phyloP scores from a whole-genome alignment of 129 eudicot species.

The Sambucus nigra region DNA sequence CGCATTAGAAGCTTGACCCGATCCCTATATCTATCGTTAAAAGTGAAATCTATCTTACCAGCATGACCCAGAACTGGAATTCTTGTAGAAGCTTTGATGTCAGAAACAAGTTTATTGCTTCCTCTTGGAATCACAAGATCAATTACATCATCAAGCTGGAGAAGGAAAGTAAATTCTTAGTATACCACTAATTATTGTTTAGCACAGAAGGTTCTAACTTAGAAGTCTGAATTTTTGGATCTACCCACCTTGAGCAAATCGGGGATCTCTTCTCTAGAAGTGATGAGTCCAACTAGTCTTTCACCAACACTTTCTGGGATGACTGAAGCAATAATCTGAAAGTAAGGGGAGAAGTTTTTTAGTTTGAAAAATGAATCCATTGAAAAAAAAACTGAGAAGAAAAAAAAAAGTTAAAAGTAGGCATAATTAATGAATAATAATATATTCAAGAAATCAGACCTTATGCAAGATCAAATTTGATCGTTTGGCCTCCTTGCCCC shows the following conservation, averaged over 20 bases:
- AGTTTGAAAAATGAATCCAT: neutral
- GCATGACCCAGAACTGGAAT: conserved; percentile 96
- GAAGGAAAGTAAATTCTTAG: conserved; percentile 1
- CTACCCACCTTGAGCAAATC: conserved; percentile 66
- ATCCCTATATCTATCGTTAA: conserved; percentile 1
- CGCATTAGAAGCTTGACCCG: neutral
- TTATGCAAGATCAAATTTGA: conserved; percentile 84
- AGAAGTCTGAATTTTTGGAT: neutral
- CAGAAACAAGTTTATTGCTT: conserved; percentile 86
- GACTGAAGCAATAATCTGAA: conserved; percentile 63
- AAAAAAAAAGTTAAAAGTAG: neutral
- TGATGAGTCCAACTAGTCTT: conserved; percentile 65
- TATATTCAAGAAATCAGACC: conserved; percentile 25
- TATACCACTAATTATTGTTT: neutral
- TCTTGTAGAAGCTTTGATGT: conserved; percentile 73
- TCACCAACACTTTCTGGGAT: conserved; percentile 72
- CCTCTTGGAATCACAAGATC: conserved; percentile 99
- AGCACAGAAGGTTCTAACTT: neutral
- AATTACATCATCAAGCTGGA: conserved; percentile 89
- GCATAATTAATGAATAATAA: neutral
- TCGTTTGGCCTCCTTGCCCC: conserved; percentile 84
- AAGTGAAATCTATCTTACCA: conserved; percentile 29
- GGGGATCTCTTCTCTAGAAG: conserved; percentile 78
- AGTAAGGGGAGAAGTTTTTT: neutral
- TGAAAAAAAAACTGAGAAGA: conserved; percentile 2